These are phyloP conservation scores for Tanacetum coccineum DNA, from an alignment of 129 eudicot genomes.

Conservation along the genomic window DNA sequence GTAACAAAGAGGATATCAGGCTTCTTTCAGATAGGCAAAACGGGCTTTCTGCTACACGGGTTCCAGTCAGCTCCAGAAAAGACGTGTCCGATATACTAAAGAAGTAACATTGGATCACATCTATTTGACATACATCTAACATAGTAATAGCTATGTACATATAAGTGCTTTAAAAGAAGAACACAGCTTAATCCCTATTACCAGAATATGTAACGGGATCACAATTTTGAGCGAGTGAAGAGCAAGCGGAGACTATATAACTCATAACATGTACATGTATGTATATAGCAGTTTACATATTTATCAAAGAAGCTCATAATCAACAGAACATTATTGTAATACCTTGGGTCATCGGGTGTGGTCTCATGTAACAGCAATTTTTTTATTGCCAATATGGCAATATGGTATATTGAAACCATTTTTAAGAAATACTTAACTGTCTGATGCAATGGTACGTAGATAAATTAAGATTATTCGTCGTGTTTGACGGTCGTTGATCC, in stretches of 20 bases:
- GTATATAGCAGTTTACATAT: background rate
- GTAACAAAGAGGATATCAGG: slow-evolving; percentile 25
- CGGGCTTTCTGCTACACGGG: slow-evolving; percentile 41
- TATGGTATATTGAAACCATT: too few relatives aligned
- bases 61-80: slow-evolving; percentile 39
- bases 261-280: background rate
- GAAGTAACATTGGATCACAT: slow-evolving; percentile 23
- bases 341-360: too few relatives aligned
- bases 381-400: too few relatives aligned
- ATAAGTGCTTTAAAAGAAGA: background rate
- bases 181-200: background rate
- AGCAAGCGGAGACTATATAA: too few relatives aligned
- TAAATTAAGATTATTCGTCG: too few relatives aligned
- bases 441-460: too few relatives aligned
- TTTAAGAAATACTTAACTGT: too few relatives aligned
- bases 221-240: too few relatives aligned
- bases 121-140: background rate
- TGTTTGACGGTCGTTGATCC: too few relatives aligned
- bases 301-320: too few relatives aligned
- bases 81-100: slow-evolving; percentile 33
- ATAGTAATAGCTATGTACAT: slow-evolving; percentile 1
- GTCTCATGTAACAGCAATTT: too few relatives aligned
- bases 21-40: slow-evolving; percentile 38
- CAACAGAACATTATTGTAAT: too few relatives aligned
- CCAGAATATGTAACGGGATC: background rate